Base-by-base conservation (phyloP, 108 stramenopile species). In the Cyclostephanos tholiformis region DNA sequence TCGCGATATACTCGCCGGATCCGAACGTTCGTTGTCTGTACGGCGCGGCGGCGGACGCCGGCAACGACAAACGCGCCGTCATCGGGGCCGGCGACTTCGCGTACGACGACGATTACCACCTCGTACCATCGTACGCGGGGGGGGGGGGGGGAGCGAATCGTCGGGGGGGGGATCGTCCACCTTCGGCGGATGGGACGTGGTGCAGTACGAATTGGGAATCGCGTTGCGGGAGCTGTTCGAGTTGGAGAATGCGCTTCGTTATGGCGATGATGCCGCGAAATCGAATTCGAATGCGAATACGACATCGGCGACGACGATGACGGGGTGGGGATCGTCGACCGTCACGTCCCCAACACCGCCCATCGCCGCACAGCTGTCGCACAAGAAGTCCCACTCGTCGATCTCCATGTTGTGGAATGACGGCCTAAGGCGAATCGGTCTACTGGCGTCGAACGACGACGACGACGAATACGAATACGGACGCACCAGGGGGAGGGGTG, bases 1-100 rank as follows among this genome's bases (percentile, higher is more conserved):
- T 77, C 61, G 77, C 77, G 6, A 51, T 63, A 0, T 65, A 64
- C 66, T 71, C 69, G 1, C 38, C 77, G 0, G 70, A 77, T 71
- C 69, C 77, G 36, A 77, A 71, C 51, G 30, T 77, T 4, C 77
- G 77, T 7, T 77, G 77, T 46, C 65, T 77, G 27, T 77, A 66
- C 46, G 71, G 65, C 50, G 44, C 70, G 3, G 70, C 70, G 1
- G 65, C 77, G 19, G 77, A 77, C 60, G 77, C 77, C 23, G 69
- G 77, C 20, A 70, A 77, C 60, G 56, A 63, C 29, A 32, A 32
- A 32, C 20, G 27, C 51, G 22, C 20, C 9, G 58, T 11, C 44
- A 77, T 12, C 48, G 63, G 39, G n/a, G n/a, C n/a, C n/a, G n/a
- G n/a, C n/a, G n/a, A 2, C 46, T 22, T 19, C 35, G 27, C 5